Percentiles rank a stretch among this genome's conserved stretches.
These are phyloP conservation scores for Aspergillus viridinutans DNA, from an alignment of 2,329 filamentous ascomycete species.

Conservation along the genomic window DNA sequence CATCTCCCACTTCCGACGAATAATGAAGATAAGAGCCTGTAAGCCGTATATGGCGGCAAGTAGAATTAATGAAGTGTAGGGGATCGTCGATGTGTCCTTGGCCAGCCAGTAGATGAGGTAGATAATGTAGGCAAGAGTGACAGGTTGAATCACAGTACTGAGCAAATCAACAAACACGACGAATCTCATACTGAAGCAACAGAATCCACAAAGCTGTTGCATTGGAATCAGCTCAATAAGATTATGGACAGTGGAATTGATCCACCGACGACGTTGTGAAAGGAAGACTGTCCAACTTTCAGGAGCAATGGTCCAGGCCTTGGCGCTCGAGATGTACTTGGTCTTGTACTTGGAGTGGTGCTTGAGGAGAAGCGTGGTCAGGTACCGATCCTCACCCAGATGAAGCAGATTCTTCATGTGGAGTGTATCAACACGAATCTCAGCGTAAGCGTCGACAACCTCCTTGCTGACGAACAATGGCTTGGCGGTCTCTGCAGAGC, in stretches of 20 bases:
- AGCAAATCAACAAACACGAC: slow-evolving; percentile 92
- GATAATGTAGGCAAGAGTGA: slow-evolving; percentile 81
- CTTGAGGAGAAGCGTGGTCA: slow-evolving; percentile 92
- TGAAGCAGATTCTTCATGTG: slow-evolving; percentile 99
- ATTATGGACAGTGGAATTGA: slow-evolving; percentile 98
- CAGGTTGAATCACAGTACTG: slow-evolving; percentile 86
- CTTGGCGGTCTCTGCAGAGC: slow-evolving; percentile 89
- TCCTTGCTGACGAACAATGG: slow-evolving; percentile 94
- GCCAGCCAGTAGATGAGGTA: slow-evolving; percentile 79
- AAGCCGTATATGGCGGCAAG: slow-evolving; percentile 95
- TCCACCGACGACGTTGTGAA: slow-evolving; percentile 98
- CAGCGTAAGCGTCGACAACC: slow-evolving; percentile 79
- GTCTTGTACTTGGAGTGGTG: slow-evolving; percentile 94
- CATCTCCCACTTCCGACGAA: slow-evolving; percentile 98
- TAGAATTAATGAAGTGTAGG: slow-evolving; percentile 81
- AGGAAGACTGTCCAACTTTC: slow-evolving; percentile 93
- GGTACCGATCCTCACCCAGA: slow-evolving; percentile 93
- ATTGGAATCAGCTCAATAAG: slow-evolving; percentile 91
- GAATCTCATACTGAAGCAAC: slow-evolving; percentile 99
- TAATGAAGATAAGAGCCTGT: slow-evolving; percentile 93
- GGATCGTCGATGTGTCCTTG: slow-evolving; percentile 61
- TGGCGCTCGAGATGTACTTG: slow-evolving; percentile 87
- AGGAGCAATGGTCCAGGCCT: slow-evolving; percentile 95
- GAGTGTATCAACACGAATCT: slow-evolving; percentile 93
- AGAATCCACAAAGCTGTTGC: slow-evolving; percentile 95